Conservation (phyloP, 768 basidiomycete species). For the Phanerodontia chrysosporium region DNA sequence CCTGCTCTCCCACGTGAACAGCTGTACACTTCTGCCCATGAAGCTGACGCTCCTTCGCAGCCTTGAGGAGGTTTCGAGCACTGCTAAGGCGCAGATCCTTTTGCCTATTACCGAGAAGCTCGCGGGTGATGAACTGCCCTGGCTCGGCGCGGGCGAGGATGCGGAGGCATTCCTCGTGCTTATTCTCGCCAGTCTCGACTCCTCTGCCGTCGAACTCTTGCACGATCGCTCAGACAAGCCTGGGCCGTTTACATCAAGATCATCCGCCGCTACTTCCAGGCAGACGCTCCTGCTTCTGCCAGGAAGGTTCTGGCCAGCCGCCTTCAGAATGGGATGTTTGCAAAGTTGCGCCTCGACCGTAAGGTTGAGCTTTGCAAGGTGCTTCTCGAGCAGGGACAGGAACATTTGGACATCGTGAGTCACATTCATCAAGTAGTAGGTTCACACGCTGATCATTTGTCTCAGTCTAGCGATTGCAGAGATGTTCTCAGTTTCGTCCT, state of each 20-base stretch:
- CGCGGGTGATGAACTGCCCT: neutral
- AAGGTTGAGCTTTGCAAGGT: constrained; percentile 51
- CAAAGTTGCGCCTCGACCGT: constrained; percentile 44
- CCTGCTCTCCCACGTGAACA: constrained; percentile 73
- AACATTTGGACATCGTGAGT: constrained; percentile 47
- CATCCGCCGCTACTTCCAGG: constrained; percentile 40
- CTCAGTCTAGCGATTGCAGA: constrained; percentile 29
- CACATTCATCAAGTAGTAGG: neutral
- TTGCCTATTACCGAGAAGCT: constrained; percentile 51
- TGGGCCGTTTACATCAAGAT: constrained; percentile 51
- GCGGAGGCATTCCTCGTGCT: constrained; percentile 31
- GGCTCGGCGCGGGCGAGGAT: constrained; percentile 32
- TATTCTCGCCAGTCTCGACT: constrained; percentile 49
- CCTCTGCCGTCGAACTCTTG: constrained; percentile 38
- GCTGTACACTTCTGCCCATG: constrained; percentile 43
- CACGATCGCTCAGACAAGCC: constrained; percentile 37
- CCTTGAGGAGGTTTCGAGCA: constrained; percentile 44
- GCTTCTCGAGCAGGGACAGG: constrained; percentile 50
- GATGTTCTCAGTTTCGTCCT: constrained; percentile 45
- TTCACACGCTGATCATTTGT: neutral
- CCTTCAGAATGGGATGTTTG: constrained; percentile 56
- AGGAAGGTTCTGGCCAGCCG: constrained; percentile 39
- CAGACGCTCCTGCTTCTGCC: constrained; percentile 36
- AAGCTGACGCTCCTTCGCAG: constrained; percentile 52
- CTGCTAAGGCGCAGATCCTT: constrained; percentile 48